Percentiles rank a stretch among this genome's conserved stretches.
Evolutionary conservation across 805 yeast genomes (phyloP).

Genomic region (Pichia gijzeniarum): DNA sequence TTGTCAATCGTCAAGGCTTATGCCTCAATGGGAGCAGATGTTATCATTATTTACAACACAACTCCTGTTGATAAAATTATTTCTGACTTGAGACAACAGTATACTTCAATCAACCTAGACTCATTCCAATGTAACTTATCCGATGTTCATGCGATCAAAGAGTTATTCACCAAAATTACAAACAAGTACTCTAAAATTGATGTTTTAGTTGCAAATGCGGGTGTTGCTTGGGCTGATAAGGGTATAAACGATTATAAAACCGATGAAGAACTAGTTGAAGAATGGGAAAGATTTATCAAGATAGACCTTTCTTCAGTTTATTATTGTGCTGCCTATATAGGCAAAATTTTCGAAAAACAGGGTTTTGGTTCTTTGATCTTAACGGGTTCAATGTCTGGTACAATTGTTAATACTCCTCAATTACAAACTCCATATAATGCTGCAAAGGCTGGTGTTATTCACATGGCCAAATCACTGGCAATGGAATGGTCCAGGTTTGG

Average conservation of each 20-base stretch:
- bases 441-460: slow-evolving; percentile 78
- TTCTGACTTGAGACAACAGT: slow-evolving; percentile 9
- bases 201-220: slow-evolving; percentile 39
- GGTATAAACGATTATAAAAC: slow-evolving; percentile 37
- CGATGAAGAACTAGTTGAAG: slow-evolving; percentile 39
- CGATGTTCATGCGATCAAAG: slow-evolving; percentile 26
- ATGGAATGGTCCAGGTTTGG: slow-evolving; percentile 88
- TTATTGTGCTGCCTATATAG: slow-evolving; percentile 71
- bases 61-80: slow-evolving; percentile 14
- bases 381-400: slow-evolving; percentile 89
- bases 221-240: slow-evolving; percentile 75
- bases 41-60: slow-evolving; percentile 34
- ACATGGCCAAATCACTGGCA: slow-evolving; percentile 70
- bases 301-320: slow-evolving; percentile 77
- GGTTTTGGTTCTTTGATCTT: slow-evolving; percentile 72
- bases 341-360: slow-evolving; percentile 64
- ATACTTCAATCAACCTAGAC: slow-evolving; percentile 8
- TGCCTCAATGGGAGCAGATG: slow-evolving; percentile 43
- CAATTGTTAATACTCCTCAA: slow-evolving; percentile 82
- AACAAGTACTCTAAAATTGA: slow-evolving; percentile 35
- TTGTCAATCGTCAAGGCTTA: slow-evolving; percentile 44
- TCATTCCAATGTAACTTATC: slow-evolving; percentile 30
- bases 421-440: slow-evolving; percentile 82
- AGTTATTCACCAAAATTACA: slow-evolving; percentile 23
- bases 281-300: slow-evolving; percentile 68